Conservation (phyloP, 1,284 basidiomycete genomes). For the Rugosomyces carneus region DNA sequence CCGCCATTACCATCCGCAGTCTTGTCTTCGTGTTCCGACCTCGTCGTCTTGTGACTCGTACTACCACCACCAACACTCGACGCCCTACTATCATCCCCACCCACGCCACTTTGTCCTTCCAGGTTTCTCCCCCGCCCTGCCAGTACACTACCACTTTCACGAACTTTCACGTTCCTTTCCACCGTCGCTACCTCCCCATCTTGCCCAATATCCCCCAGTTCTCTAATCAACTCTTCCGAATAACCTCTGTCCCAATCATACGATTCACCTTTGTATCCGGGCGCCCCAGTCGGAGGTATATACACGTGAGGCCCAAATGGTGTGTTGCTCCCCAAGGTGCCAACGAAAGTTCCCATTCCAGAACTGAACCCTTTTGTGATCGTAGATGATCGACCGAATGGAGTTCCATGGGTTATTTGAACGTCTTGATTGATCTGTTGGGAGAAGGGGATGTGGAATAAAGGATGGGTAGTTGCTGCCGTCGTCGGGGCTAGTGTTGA, state of each 20-base stretch:
- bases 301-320: background rate
- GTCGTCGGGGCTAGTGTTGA: background rate
- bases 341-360: too few relatives aligned
- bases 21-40: background rate
- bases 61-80: background rate
- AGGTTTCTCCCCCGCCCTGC: background rate
- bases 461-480: background rate
- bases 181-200: too few relatives aligned
- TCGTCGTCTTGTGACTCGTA: background rate
- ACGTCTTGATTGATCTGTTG: slow-evolving; percentile 14
- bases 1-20: background rate
- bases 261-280: slow-evolving; percentile 62
- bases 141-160: too few relatives aligned
- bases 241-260: slow-evolving; percentile 51
- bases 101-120: background rate
- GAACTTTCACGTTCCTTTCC: background rate
- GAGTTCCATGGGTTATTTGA: slow-evolving; percentile 21
- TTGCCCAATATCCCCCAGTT: slow-evolving; percentile 7
- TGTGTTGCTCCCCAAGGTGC: background rate
- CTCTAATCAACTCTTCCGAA: slow-evolving; percentile 31
- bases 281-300: slow-evolving; percentile 67
- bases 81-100: background rate
- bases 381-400: slow-evolving; percentile 16
- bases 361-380: background rate
- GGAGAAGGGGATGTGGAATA: slow-evolving; percentile 3